phyloP scores from a whole-genome alignment of 1,284 basidiomycete species.

The Malassezia obtusa region DNA sequence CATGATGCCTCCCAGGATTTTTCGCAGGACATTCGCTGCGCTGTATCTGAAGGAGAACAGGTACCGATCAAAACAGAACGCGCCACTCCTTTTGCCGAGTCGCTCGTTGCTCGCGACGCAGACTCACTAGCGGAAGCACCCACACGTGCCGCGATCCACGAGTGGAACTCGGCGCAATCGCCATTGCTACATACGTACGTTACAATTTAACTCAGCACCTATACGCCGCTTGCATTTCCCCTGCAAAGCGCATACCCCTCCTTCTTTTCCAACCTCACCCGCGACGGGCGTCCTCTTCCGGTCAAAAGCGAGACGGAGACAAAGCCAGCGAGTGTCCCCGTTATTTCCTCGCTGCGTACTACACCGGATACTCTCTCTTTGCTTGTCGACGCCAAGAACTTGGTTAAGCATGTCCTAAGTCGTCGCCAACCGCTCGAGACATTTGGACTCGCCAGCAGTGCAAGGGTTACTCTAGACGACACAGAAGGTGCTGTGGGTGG shows the following conservation, averaged over 20 bases:
- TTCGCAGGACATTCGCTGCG: background rate
- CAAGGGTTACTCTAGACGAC: slow-evolving; percentile 14
- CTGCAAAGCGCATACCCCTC: slow-evolving; percentile 24
- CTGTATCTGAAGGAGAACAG: background rate
- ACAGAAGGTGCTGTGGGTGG: slow-evolving; percentile 20
- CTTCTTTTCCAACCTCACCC: slow-evolving; percentile 22
- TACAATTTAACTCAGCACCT: slow-evolving; percentile 11
- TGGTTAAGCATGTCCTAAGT: slow-evolving; percentile 22
- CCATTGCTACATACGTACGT: slow-evolving; percentile 4
- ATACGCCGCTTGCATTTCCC: slow-evolving; percentile 29
- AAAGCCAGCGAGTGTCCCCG: slow-evolving; percentile 17
- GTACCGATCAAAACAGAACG: background rate
- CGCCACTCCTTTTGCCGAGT: slow-evolving; percentile 9
- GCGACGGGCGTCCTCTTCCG: slow-evolving; percentile 9
- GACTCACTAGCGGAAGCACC: slow-evolving; percentile 7
- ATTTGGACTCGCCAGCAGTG: slow-evolving; percentile 24
- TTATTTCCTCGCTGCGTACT: slow-evolving; percentile 25
- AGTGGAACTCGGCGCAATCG: background rate
- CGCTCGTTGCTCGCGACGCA: slow-evolving; percentile 8
- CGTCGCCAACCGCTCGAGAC: slow-evolving; percentile 25
- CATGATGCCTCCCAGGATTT: slow-evolving; percentile 1
- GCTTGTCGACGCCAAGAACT: slow-evolving; percentile 20
- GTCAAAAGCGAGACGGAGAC: background rate
- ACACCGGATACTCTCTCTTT: slow-evolving; percentile 24
- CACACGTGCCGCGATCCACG: slow-evolving; percentile 1